These are phyloP conservation scores for Cutaneotrichosporon cyanovorans DNA, from an alignment of 1,284 basidiomycete species.

Conservation along the genomic window DNA sequence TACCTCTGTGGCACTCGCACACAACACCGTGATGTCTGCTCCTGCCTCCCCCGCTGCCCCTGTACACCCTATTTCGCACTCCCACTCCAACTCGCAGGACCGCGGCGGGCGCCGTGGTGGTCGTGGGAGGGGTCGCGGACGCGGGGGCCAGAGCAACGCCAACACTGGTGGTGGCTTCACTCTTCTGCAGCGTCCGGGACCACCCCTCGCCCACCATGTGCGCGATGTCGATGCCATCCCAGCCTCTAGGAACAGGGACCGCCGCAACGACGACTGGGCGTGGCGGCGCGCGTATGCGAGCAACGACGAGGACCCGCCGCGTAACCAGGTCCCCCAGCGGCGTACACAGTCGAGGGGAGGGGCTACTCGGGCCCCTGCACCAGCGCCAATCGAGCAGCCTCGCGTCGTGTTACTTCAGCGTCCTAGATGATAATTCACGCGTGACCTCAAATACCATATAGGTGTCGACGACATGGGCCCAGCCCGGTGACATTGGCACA, in stretches of 20 bases:
- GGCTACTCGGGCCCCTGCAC: background rate
- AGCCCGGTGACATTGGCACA: no score
- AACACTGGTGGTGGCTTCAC: slow-evolving; percentile 29
- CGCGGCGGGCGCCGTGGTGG: slow-evolving; percentile 2
- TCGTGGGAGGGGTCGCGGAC: slow-evolving; percentile 7
- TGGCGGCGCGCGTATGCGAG: slow-evolving; percentile 14
- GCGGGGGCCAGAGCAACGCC: slow-evolving; percentile 14
- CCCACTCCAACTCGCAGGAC: background rate
- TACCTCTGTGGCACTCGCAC: background rate
- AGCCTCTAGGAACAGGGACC: background rate
- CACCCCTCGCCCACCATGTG: slow-evolving; percentile 21
- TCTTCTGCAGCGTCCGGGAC: slow-evolving; percentile 36
- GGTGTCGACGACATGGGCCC: no score
- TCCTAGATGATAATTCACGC: background rate
- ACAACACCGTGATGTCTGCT: background rate
- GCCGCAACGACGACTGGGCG: background rate
- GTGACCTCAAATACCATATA: no score
- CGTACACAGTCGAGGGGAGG: no score
- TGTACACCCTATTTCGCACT: background rate
- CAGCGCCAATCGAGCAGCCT: background rate
- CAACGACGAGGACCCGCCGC: slow-evolving; percentile 11
- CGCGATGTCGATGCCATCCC: background rate
- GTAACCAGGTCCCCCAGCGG: no score
- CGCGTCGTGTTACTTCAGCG: slow-evolving; percentile 13
- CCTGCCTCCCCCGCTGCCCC: background rate